Conservation (phyloP, 1,284 basidiomycete species). For the Malassezia brasiliensis region DNA sequence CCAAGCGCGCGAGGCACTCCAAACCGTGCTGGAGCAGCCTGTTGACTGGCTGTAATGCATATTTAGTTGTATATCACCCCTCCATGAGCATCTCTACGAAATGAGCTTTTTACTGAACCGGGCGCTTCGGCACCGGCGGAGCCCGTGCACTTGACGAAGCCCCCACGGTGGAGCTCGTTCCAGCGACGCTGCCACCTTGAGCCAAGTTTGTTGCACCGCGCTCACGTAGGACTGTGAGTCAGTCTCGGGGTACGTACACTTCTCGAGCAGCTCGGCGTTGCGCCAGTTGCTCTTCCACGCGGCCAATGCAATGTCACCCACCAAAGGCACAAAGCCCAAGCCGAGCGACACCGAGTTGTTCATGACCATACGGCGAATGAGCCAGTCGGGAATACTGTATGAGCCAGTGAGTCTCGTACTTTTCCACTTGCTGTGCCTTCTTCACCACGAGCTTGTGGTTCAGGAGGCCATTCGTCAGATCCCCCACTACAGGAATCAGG, state of each 20-base stretch:
- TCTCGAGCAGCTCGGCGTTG: conserved; percentile 56
- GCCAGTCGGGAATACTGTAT: conserved; percentile 26
- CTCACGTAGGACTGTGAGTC: conserved; percentile 5
- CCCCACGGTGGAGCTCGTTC: not conserved
- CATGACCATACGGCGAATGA: conserved; percentile 55
- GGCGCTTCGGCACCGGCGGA: not conserved
- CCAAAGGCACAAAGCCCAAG: conserved; percentile 66
- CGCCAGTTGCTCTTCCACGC: conserved; percentile 78
- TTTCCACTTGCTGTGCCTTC: conserved; percentile 62
- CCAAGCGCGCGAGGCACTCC: conserved; percentile 24
- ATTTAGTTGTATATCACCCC: not conserved
- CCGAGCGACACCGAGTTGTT: conserved; percentile 67
- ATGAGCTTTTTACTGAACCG: no score
- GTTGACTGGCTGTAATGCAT: conserved; percentile 27
- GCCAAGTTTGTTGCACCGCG: not conserved
- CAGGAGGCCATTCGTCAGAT: conserved; percentile 58
- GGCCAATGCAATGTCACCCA: conserved; percentile 67
- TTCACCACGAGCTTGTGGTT: conserved; percentile 71
- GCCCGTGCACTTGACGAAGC: not conserved
- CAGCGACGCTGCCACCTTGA: not conserved
- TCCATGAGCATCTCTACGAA: not conserved
- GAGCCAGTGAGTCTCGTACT: conserved; percentile 21
- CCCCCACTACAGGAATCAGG: conserved; percentile 64
- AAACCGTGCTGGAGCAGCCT: conserved; percentile 27
- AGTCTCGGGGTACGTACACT: conserved; percentile 15